phyloP scores from a whole-genome alignment of 257 asterid genomes.

The Solanum chilense region DNA sequence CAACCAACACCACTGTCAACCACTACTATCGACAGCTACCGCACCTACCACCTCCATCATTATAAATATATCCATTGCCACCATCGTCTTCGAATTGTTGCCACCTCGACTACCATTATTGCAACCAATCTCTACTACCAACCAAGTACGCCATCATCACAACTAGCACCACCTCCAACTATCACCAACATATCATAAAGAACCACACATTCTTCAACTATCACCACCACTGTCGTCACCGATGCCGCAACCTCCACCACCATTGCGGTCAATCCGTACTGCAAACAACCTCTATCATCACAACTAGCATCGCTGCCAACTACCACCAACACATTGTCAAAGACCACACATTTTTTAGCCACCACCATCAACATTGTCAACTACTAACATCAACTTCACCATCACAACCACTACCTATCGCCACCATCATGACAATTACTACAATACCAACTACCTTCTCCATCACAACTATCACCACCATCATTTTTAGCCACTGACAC shows the following conservation, averaged over 20 bases:
- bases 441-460: not conserved
- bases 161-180: not conserved
- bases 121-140: not conserved
- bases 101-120: not conserved
- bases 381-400: not conserved
- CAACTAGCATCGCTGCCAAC: not conserved
- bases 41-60: not conserved
- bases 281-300: not conserved
- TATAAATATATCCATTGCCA: not conserved
- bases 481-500: not conserved
- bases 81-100: not conserved
- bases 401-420: not conserved
- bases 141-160: not conserved
- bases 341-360: not conserved
- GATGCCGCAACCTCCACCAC: not conserved
- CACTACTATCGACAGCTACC: not conserved
- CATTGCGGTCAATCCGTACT: not conserved
- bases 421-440: not conserved
- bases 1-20: not conserved
- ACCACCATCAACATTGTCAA: not conserved
- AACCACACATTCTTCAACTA: not conserved
- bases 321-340: not conserved
- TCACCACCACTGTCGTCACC: not conserved
- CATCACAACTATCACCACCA: not conserved
- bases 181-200: not conserved